phyloP scores from a whole-genome alignment of 2,329 filamentous ascomycete genomes.

The Botryosphaeria agaves region DNA sequence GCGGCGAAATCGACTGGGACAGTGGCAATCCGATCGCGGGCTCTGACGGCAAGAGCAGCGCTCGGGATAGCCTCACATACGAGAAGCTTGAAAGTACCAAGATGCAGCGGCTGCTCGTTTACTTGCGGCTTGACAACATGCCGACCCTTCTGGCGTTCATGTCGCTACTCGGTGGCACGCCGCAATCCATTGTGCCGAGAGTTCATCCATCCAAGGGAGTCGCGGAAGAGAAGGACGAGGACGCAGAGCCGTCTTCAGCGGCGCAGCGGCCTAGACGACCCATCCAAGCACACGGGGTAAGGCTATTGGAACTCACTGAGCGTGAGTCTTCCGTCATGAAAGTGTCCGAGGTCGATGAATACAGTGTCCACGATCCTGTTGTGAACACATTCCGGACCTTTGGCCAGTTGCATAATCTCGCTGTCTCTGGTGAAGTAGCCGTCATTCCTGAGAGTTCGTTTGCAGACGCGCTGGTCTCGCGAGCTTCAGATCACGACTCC shows the following conservation, averaged over 20 bases:
- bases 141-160: slow-evolving; percentile 68
- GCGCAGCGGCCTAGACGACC: slow-evolving; percentile 22
- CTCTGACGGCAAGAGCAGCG: slow-evolving; percentile 11
- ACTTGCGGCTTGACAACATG: slow-evolving; percentile 71
- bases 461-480: slow-evolving; percentile 55
- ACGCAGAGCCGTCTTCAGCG: background rate
- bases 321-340: slow-evolving; percentile 93
- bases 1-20: slow-evolving; percentile 84
- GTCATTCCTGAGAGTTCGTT: slow-evolving; percentile 65
- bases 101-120: slow-evolving; percentile 54
- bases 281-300: slow-evolving; percentile 66
- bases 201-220: slow-evolving; percentile 18
- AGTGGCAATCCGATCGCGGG: slow-evolving; percentile 31
- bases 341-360: slow-evolving; percentile 65
- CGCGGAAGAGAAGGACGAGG: slow-evolving; percentile 9
- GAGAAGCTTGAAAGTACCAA: slow-evolving; percentile 33
- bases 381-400: slow-evolving; percentile 85
- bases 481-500: slow-evolving; percentile 35
- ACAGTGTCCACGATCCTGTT: slow-evolving; percentile 50
- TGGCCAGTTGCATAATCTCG: slow-evolving; percentile 66
- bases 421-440: slow-evolving; percentile 65
- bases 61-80: slow-evolving; percentile 19
- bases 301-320: slow-evolving; percentile 73
- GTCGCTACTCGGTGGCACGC: slow-evolving; percentile 49
- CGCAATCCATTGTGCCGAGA: slow-evolving; percentile 21